Conservation (phyloP, 2,329 filamentous ascomycete species). For the Xylariaceae sp. region DNA sequence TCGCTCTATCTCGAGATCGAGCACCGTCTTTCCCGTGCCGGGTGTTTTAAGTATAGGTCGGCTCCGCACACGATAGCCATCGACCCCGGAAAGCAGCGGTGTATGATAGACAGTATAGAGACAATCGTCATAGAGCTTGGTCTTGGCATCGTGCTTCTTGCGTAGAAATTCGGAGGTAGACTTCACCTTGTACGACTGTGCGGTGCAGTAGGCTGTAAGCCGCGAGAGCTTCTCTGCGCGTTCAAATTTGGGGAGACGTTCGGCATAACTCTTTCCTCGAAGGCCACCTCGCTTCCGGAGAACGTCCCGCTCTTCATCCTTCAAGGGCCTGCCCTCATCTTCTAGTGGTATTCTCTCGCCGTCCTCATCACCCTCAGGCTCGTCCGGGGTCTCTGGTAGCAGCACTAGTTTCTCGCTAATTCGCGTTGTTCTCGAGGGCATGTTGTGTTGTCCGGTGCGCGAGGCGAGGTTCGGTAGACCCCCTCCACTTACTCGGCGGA, state of each 20-base stretch:
- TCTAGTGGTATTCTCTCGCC: constrained; percentile 53
- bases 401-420: constrained; percentile 97
- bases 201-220: constrained; percentile 95
- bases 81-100: constrained; percentile 81
- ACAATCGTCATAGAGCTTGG: constrained; percentile 97
- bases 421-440: constrained; percentile 89
- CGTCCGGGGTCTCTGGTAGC: constrained; percentile 78
- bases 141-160: constrained; percentile 85
- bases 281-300: constrained; percentile 66
- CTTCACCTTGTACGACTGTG: constrained; percentile 89
- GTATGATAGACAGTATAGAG: constrained; percentile 95
- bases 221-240: constrained; percentile 86
- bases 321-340: constrained; percentile 65
- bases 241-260: constrained; percentile 86
- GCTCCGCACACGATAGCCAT: constrained; percentile 87
- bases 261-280: constrained; percentile 87
- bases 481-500: constrained; percentile 52
- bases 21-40: constrained; percentile 82
- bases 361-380: constrained; percentile 61
- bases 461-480: constrained; percentile 51
- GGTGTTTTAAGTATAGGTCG: constrained; percentile 92
- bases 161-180: constrained; percentile 87
- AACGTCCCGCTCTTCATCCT: constrained; percentile 71
- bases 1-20: constrained; percentile 95
- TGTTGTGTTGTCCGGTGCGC: constrained; percentile 58